Percentiles rank a stretch among this genome's conserved stretches.
phyloP scores from a whole-genome alignment of 2,329 filamentous ascomycete species.

The Macroventuria anomochaeta region DNA sequence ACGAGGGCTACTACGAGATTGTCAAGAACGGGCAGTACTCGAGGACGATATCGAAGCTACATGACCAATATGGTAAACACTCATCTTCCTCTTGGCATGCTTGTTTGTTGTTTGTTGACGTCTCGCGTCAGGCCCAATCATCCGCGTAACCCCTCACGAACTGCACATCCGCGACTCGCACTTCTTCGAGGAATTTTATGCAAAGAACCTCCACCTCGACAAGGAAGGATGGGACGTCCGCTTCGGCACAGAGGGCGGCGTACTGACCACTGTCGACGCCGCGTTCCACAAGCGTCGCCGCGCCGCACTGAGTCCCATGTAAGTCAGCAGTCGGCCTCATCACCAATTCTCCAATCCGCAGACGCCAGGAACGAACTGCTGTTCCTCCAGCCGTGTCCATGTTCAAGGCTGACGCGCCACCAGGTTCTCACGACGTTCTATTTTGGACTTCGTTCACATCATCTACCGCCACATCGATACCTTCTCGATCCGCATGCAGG shows the following conservation, averaged over 20 bases:
- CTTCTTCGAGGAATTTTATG: conserved; percentile 48
- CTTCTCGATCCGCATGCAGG: conserved; percentile 37
- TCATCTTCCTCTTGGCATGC: neutral
- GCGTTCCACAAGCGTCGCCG: conserved; percentile 41
- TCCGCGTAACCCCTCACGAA: conserved; percentile 53
- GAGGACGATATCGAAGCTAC: conserved; percentile 38
- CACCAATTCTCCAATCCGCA: neutral
- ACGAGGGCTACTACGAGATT: conserved; percentile 47
- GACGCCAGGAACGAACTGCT: neutral
- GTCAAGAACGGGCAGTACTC: conserved; percentile 42
- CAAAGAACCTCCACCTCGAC: conserved; percentile 39
- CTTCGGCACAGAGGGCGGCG: conserved; percentile 37
- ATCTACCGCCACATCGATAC: conserved; percentile 45
- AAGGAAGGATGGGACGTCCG: conserved; percentile 46
- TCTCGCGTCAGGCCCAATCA: conserved; percentile 45
- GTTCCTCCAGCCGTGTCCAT: neutral
- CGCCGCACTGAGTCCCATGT: conserved; percentile 43
- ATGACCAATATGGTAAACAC: conserved; percentile 41
- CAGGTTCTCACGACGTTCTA: conserved; percentile 47
- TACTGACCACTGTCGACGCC: conserved; percentile 39
- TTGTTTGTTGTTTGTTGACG: neutral
- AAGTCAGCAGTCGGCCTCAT: conserved; percentile 14
- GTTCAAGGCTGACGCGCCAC: neutral
- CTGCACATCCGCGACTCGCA: conserved; percentile 52
- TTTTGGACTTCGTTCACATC: conserved; percentile 46